A percentile compares a stretch with the other conserved stretches of the same genome.
Evolutionary conservation across 2,329 filamentous ascomycete genomes (phyloP).

Genomic region (Diaporthe sp.): DNA sequence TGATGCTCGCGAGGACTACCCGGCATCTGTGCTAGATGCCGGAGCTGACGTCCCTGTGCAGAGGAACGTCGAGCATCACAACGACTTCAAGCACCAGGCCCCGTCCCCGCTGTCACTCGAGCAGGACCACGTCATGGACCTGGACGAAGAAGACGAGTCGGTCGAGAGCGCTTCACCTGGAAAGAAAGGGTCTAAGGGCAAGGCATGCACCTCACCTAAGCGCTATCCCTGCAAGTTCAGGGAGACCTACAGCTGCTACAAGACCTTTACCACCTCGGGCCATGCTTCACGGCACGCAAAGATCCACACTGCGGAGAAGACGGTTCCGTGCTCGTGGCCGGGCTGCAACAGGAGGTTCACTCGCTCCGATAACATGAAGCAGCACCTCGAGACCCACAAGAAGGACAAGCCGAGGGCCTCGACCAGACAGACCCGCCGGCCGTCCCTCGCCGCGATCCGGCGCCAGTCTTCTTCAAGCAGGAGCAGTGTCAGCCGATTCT

Average conservation of each 20-base stretch:
- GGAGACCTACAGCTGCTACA: constrained; percentile 78
- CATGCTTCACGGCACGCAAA: constrained; percentile 89
- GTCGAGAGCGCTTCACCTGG: constrained; percentile 11
- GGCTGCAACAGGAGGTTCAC: constrained; percentile 79
- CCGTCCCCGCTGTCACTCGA: constrained; percentile 5
- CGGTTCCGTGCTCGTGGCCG: constrained; percentile 74
- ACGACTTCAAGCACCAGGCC: constrained; percentile 18
- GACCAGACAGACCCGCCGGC: constrained; percentile 42
- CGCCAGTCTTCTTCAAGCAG: constrained; percentile 46
- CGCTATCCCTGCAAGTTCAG: constrained; percentile 81
- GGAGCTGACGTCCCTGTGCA: not conserved
- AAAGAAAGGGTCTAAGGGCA: constrained; percentile 35
- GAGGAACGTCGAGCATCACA: constrained; percentile 12
- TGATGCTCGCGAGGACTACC: constrained; percentile 26
- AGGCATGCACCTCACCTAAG: constrained; percentile 60
- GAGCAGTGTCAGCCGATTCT: constrained; percentile 38
- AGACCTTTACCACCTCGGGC: constrained; percentile 86
- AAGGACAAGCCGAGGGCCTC: constrained; percentile 68
- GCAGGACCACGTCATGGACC: constrained; percentile 1
- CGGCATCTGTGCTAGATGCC: constrained; percentile 14
- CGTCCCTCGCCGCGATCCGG: constrained; percentile 42
- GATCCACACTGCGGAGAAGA: constrained; percentile 86
- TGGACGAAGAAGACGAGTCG: constrained; percentile 62
- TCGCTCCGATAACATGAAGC: constrained; percentile 89
- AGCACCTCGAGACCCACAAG: constrained; percentile 83